These are phyloP conservation scores for Ustilaginoidea virens DNA, from an alignment of 2,329 filamentous ascomycete genomes.

Conservation along the genomic window DNA sequence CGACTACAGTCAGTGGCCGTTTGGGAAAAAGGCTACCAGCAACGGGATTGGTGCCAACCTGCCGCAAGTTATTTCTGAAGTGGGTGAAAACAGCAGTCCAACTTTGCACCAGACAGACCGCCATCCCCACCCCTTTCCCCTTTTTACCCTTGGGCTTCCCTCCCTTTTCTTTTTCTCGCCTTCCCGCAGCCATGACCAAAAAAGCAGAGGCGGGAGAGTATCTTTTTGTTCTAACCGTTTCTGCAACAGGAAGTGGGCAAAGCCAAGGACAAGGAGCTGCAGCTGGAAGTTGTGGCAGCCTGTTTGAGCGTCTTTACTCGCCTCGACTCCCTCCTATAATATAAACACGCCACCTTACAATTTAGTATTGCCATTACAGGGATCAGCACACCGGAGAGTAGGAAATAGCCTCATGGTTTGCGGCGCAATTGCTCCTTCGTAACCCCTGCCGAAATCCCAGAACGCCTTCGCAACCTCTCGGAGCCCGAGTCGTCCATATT, in stretches of 20 bases:
- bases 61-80: slow-evolving; percentile 69
- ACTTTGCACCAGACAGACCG: too few species aligned
- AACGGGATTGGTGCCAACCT: slow-evolving; percentile 86
- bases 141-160: neutral
- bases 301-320: slow-evolving; percentile 95
- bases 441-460: too few species aligned
- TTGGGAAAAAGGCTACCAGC: slow-evolving; percentile 65
- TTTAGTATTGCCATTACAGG: too few species aligned
- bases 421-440: too few species aligned
- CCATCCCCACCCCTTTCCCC: too few species aligned
- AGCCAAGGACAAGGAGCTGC: slow-evolving; percentile 84
- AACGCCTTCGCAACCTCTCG: too few species aligned
- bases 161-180: neutral
- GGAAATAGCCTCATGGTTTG: too few species aligned
- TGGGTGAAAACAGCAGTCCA: too few species aligned
- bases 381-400: too few species aligned
- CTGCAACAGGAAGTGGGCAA: slow-evolving; percentile 54
- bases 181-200: neutral
- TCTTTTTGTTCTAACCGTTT: slow-evolving; percentile 9
- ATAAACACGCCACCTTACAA: neutral
- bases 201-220: too few species aligned
- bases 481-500: too few species aligned
- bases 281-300: slow-evolving; percentile 91
- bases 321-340: slow-evolving; percentile 83
- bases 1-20: slow-evolving; percentile 96